phyloP scores from a whole-genome alignment of 2,329 filamentous ascomycete genomes.

The Trichoderma aggressivum region DNA sequence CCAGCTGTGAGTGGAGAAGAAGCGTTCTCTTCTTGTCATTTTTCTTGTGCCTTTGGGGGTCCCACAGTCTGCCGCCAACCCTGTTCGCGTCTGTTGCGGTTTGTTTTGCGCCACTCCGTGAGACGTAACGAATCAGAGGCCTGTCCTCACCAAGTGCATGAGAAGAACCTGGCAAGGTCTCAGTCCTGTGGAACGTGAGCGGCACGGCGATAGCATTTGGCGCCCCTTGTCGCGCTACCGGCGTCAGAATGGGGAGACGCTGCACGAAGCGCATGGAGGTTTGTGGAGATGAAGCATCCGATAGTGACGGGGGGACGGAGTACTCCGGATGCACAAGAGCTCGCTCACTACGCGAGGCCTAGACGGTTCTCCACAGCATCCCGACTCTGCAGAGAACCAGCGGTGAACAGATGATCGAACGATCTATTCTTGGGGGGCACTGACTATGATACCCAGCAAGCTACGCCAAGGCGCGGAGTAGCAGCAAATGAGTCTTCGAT shows the following conservation, averaged over 20 bases:
- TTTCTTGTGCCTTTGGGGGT: not conserved
- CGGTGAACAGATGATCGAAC: conserved; percentile 18
- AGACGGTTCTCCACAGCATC: conserved; percentile 17
- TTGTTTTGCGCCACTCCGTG: conserved; percentile 15
- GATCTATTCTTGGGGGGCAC: not conserved
- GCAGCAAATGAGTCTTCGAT: not conserved
- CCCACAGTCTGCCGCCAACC: conserved; percentile 15
- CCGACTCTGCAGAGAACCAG: conserved; percentile 17
- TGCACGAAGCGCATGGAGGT: conserved; percentile 15
- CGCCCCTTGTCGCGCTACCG: conserved; percentile 18
- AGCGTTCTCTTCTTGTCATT: conserved; percentile 4
- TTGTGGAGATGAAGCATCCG: conserved; percentile 14
- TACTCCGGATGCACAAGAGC: conserved; percentile 16
- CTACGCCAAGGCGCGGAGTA: not conserved
- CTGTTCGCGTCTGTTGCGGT: conserved; percentile 15
- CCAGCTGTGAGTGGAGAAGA: conserved; percentile 1
- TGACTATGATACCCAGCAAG: not conserved
- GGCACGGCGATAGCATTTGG: conserved; percentile 17
- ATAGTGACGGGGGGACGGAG: conserved; percentile 17
- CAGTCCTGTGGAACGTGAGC: conserved; percentile 18
- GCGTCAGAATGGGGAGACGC: conserved; percentile 19
- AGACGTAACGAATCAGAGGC: not conserved
- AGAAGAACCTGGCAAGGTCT: not conserved
- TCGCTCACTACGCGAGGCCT: conserved; percentile 12
- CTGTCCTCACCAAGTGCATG: not conserved